phyloP scores from a whole-genome alignment of 1,284 basidiomycete species.

The Heterobasidion occidentale region DNA sequence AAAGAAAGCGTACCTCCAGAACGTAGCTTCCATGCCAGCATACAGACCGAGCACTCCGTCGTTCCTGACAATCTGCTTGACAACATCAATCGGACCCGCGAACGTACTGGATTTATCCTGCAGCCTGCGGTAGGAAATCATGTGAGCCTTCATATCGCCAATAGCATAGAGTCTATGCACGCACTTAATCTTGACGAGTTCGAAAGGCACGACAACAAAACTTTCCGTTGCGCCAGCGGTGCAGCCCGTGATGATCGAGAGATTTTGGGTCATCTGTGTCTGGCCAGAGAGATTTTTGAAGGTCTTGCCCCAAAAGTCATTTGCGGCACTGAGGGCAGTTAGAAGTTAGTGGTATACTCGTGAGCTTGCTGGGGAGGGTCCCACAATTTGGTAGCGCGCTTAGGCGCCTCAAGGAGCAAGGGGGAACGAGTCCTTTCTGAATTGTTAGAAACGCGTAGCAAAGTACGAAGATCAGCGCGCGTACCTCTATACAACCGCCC shows the following conservation, averaged over 20 bases:
- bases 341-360: neutral
- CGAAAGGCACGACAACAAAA: constrained; percentile 90
- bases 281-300: constrained; percentile 57
- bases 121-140: constrained; percentile 37
- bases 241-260: constrained; percentile 89
- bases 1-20: constrained; percentile 66
- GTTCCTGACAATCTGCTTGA: constrained; percentile 69
- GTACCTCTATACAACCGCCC: constrained; percentile 84
- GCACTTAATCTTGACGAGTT: constrained; percentile 92
- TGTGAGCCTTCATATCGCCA: neutral
- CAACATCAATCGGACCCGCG: constrained; percentile 87
- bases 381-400: constrained; percentile 96
- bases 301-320: constrained; percentile 92
- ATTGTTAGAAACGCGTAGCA: neutral
- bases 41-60: constrained; percentile 85
- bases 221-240: constrained; percentile 94
- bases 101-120: constrained; percentile 90
- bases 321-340: constrained; percentile 51
- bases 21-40: constrained; percentile 90
- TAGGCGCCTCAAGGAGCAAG: constrained; percentile 96
- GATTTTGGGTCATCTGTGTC: constrained; percentile 78
- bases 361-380: constrained; percentile 16
- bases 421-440: constrained; percentile 74
- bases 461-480: neutral
- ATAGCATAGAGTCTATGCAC: constrained; percentile 6